phyloP scores from a whole-genome alignment of 2,329 filamentous ascomycete genomes.

The Alternaria sp. region DNA sequence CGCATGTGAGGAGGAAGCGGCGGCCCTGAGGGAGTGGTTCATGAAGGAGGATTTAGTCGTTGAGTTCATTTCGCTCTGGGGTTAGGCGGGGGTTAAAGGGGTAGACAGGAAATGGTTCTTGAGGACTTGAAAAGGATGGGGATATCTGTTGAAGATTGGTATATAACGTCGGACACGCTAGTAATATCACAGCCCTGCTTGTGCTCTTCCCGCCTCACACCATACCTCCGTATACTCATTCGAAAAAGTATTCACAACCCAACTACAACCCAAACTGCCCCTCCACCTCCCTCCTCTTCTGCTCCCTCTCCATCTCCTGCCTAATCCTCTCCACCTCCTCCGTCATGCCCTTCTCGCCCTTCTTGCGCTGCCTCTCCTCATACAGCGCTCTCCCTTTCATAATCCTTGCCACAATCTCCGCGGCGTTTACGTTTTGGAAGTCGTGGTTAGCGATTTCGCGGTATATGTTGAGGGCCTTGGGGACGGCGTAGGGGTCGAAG shows the following conservation, averaged over 20 bases:
- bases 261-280: conserved; percentile 44
- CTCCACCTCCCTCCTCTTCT: conserved; percentile 48
- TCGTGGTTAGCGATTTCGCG: conserved; percentile 76
- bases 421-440: conserved; percentile 88
- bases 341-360: conserved; percentile 81
- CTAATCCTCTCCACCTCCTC: conserved; percentile 62
- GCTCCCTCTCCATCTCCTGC: conserved; percentile 48
- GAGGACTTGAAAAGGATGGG: too few relatives aligned
- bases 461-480: conserved; percentile 86
- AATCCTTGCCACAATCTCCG: conserved; percentile 89
- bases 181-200: not conserved
- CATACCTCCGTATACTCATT: too few relatives aligned
- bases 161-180: not conserved
- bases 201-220: too few relatives aligned
- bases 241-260: too few relatives aligned
- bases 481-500: conserved; percentile 70
- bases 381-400: conserved; percentile 85
- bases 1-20: too few relatives aligned
- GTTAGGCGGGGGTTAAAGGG: too few relatives aligned
- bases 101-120: too few relatives aligned
- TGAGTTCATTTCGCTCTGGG: too few relatives aligned
- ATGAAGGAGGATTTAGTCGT: too few relatives aligned
- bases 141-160: not conserved
- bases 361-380: conserved; percentile 87
- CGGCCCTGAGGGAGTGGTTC: too few relatives aligned